Base-by-base conservation (phyloP, 139 green algal species). In the Tetradesmus lagerheimii region DNA sequence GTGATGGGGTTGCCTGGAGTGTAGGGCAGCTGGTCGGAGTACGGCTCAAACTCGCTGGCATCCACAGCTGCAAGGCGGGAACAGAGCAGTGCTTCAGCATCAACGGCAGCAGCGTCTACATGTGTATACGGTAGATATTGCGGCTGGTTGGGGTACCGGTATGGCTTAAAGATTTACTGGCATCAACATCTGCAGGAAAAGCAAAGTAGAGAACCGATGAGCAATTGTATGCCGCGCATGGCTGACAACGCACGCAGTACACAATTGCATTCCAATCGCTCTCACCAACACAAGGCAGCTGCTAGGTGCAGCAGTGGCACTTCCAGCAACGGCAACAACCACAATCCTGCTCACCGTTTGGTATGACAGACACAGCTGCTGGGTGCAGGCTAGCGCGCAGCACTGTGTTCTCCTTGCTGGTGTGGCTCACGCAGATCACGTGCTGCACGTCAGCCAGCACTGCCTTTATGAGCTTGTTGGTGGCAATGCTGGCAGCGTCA, bases 371-470 rank as follows among this genome's bases (percentile, higher is more conserved):
- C n/a, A 99, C 98, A 23, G 83, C 83, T 14, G 85, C 76, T 0
- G 98, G 97, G n/a, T 95, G 95, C 38, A 99, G 80, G 88, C 96
- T 97, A 1, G 96, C 95, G 2, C 97, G 91, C 89, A 99, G 95
- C 90, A 99, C 97, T 0, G 97, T 99, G 95, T 99, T 99, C 92
- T 99, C 97, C 91, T 98, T 99, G 93, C 92, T 96, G 20, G 97
- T 99, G 95, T 99, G 97, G 35, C 93, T 97, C 8, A 99, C 98
- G 90, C 98, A 99, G 82, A 99, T 97, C 14, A 95, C 94, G 64
- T 93, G 87, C 83, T 97, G 92, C 31, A 96, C 94, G 79, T 98
- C 96, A 3, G 94, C 91, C 87, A 98, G 91, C 14, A 96, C 94
- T 67, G 91, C 96, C 89, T 98, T 98, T 50, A 98, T 93, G 29